phyloP scores from a whole-genome alignment of 306 rosid genomes.

The Betula pendula region DNA sequence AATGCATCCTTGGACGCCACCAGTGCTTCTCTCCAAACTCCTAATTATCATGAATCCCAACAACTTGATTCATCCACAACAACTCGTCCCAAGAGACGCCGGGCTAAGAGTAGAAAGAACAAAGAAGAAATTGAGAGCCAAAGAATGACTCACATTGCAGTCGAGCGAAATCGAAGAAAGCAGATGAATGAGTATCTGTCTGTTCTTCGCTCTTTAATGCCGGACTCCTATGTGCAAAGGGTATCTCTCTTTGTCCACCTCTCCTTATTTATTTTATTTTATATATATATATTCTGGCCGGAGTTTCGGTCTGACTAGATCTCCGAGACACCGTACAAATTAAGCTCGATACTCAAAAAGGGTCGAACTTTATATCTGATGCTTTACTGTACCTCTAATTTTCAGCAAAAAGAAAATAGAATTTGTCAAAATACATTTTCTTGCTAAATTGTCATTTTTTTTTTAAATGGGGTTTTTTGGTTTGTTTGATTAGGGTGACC shows the following conservation, averaged over 20 bases:
- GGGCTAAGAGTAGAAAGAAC: constrained; percentile 66
- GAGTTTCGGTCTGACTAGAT: too few relatives aligned
- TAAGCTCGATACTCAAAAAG: too few relatives aligned
- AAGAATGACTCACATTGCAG: constrained; percentile 98
- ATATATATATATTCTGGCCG: too few relatives aligned
- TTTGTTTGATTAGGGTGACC: constrained; percentile 70
- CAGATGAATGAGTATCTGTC: constrained; percentile 96
- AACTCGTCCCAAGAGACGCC: constrained; percentile 66
- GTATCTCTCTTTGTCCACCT: constrained; percentile 38
- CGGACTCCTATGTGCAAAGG: constrained; percentile 90
- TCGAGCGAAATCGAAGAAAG: constrained; percentile 88
- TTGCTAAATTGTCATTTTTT: not conserved
- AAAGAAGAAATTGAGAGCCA: constrained; percentile 92
- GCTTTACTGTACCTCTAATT: not conserved
- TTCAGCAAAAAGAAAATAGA: not conserved
- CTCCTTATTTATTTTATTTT: too few relatives aligned
- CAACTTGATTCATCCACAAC: constrained; percentile 31
- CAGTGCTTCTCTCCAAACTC: constrained; percentile 14
- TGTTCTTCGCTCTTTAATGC: constrained; percentile 85
- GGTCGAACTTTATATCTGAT: too few relatives aligned
- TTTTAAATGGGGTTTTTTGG: not conserved
- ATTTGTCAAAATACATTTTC: not conserved
- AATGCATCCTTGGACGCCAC: constrained; percentile 40
- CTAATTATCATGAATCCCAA: constrained; percentile 16
- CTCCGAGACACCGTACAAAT: not conserved